These are phyloP conservation scores for Debaryomyces udenii DNA, from an alignment of 1,139 yeast genomes.

Conservation along the genomic window DNA sequence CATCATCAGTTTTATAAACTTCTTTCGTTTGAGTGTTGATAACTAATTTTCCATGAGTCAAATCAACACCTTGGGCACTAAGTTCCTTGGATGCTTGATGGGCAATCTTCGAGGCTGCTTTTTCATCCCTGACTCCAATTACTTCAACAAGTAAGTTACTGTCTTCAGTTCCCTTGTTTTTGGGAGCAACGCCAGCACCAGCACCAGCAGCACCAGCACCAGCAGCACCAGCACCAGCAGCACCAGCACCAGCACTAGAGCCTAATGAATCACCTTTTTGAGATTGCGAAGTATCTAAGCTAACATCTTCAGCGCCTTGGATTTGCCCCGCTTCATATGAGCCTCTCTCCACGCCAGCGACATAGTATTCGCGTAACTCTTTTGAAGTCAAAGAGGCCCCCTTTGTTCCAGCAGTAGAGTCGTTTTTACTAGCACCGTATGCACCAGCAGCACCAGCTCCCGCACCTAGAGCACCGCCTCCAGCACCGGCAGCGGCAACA, in stretches of 20 bases:
- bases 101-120: slow-evolving; percentile 38
- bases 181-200: neutral
- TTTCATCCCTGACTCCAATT: slow-evolving; percentile 38
- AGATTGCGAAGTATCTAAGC: slow-evolving; percentile 1
- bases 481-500: slow-evolving; percentile 13
- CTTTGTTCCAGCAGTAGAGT: neutral
- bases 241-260: slow-evolving; percentile 3
- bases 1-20: slow-evolving; percentile 28
- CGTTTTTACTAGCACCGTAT: slow-evolving; percentile 9
- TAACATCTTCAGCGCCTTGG: slow-evolving; percentile 8
- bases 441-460: slow-evolving; percentile 11
- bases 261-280: neutral
- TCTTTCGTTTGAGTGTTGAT: slow-evolving; percentile 39
- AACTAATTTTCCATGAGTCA: slow-evolving; percentile 39
- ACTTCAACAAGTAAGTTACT: slow-evolving; percentile 38
- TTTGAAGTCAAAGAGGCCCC: neutral
- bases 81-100: slow-evolving; percentile 39
- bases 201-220: slow-evolving; percentile 7
- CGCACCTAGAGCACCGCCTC: slow-evolving; percentile 10
- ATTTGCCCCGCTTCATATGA: slow-evolving; percentile 8
- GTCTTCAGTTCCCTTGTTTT: slow-evolving; percentile 9
- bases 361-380: slow-evolving; percentile 3
- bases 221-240: slow-evolving; percentile 7
- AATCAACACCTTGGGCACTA: slow-evolving; percentile 38
- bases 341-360: slow-evolving; percentile 8